Base-by-base conservation (phyloP, 2,329 filamentous ascomycete species). In the Chrysoporthe deuterocubensis region DNA sequence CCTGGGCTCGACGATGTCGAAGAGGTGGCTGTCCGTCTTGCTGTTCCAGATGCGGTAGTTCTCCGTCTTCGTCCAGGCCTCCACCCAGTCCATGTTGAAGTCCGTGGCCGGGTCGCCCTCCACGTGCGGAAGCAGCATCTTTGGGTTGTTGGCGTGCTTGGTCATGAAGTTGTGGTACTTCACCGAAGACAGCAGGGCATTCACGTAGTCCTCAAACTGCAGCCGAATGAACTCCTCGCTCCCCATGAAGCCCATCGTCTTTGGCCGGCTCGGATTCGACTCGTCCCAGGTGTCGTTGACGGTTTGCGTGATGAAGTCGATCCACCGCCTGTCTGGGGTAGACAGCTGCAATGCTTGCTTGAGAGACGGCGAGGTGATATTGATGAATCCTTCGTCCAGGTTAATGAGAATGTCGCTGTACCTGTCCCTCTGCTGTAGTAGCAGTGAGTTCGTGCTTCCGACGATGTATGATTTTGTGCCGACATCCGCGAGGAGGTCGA, bases 261-360 rank as follows among this genome's bases (percentile, higher is more conserved):
- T 97, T n/a, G 96, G 96, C 60, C 92, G 87, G 70, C 89, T 88
- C 0, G 96, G 96, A 75, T 98, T 95, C 4, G 89, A 83, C 54
- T 97, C 93, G 76, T 99, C 96, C 96, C 96, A 99, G 0, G 96
- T 97, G 71, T 98, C 94, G 74, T 96, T 92, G 32, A 99, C 93
- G 50, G 94, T 92, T 74, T 97, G 93, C 0, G 94, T 96, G 65
- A 99, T 86, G 73, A 94, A 94, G 80, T 99, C 96, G 73, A 99
- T 97, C 95, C 96, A 99, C 67, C 96, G 87, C 68, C 96, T 88
- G 76, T 99, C 96, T 0, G 96, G 92, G 11, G 90, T 90, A 0
- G 96, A 96, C 2, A 99, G 87, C 0, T 87, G 80, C 5, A 98
- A 83, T 0, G 94, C 94, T 48, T 85, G 81, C 61, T 91, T 90